Percentiles rank a stretch among this genome's conserved stretches.
These are phyloP conservation scores for Aspergillus tanneri DNA, from an alignment of 2,329 filamentous ascomycete genomes.

Conservation along the genomic window DNA sequence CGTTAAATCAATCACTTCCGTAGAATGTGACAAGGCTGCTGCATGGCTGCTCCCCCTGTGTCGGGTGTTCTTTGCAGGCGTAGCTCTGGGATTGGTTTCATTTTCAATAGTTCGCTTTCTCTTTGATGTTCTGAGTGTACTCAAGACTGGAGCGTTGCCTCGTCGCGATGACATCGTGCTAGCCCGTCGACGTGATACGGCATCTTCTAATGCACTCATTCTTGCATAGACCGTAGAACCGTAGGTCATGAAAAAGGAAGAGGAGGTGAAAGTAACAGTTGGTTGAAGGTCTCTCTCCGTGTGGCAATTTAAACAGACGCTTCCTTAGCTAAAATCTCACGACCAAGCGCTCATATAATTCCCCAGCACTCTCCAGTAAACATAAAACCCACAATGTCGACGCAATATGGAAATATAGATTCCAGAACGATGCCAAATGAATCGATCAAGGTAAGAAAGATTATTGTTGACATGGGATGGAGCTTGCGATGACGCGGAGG, in stretches of 20 bases:
- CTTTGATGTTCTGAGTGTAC: constrained; percentile 8
- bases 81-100: not conserved
- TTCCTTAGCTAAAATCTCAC: no score
- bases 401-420: no score
- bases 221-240: no score
- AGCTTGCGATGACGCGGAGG: constrained; percentile 17
- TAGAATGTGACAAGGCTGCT: not conserved
- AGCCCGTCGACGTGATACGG: not conserved
- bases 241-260: no score
- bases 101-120: constrained; percentile 15
- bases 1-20: constrained; percentile 21
- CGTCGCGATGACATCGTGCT: not conserved
- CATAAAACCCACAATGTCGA: no score
- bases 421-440: no score
- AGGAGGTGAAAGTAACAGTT: no score
- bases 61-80: constrained; percentile 9
- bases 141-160: not conserved
- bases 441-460: not conserved
- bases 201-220: no score
- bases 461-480: not conserved
- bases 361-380: no score
- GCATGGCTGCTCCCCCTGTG: not conserved
- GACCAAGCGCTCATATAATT: no score
- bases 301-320: no score
- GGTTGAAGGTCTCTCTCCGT: no score